Evolutionary conservation across 164 flowering plant genomes (phyloP).

Genomic region (Vitis rupestris): DNA sequence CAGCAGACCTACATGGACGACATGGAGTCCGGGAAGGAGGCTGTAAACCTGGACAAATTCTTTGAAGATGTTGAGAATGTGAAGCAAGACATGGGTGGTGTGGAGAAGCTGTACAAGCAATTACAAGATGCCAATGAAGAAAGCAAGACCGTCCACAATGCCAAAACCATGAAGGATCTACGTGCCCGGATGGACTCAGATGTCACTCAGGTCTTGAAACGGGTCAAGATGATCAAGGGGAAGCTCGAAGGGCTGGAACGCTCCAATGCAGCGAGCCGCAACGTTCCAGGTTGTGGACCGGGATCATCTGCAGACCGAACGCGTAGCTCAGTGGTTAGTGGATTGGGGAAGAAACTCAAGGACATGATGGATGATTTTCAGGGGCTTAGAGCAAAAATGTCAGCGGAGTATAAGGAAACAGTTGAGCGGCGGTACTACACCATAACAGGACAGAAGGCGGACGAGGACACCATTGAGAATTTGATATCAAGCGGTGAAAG

Average conservation of each 20-base stretch:
- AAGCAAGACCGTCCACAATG: slow-evolving; percentile 30
- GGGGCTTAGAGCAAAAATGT: slow-evolving; percentile 19
- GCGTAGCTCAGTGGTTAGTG: slow-evolving; percentile 34
- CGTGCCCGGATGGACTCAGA: slow-evolving; percentile 29
- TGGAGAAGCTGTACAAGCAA: slow-evolving; percentile 27
- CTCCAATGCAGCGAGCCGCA: slow-evolving; percentile 24
- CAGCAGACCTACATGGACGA: slow-evolving; percentile 26
- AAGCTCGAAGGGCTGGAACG: slow-evolving; percentile 33
- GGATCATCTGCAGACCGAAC: slow-evolving; percentile 37
- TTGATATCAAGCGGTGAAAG: slow-evolving; percentile 35
- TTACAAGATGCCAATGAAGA: slow-evolving; percentile 36
- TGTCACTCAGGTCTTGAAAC: slow-evolving; percentile 24
- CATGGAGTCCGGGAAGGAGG: slow-evolving; percentile 29
- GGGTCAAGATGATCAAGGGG: slow-evolving; percentile 26
- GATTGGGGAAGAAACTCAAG: slow-evolving; percentile 34
- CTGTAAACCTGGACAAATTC: slow-evolving; percentile 29
- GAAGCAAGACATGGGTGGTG: slow-evolving; percentile 29
- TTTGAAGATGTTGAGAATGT: slow-evolving; percentile 37
- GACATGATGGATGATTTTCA: slow-evolving; percentile 35
- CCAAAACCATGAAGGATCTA: slow-evolving; percentile 29
- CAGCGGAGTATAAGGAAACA: slow-evolving; percentile 28
- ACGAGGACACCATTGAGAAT: slow-evolving; percentile 31
- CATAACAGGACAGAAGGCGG: slow-evolving; percentile 28
- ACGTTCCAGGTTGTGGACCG: slow-evolving; percentile 32
- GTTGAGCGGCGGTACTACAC: slow-evolving; percentile 35